Base-by-base conservation (phyloP, 1,139 yeast species). In the Lodderomyces metapsilosis region DNA sequence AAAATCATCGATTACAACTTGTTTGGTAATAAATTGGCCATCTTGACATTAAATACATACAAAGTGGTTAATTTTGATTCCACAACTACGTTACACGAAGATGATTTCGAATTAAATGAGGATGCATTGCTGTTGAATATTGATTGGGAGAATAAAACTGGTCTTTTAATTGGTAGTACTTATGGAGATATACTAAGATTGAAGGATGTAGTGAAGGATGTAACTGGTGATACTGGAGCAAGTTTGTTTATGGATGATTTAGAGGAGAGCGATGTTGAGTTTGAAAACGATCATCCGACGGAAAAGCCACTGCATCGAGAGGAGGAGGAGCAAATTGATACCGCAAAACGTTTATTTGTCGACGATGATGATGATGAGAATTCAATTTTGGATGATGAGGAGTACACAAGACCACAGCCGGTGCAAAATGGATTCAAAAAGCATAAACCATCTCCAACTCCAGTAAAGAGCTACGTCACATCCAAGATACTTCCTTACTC, bases 121-220 rank as follows among this genome's bases (percentile, higher is more conserved):
- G 49, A 44, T 22, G 44, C 37, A n/a, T 46, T 46, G 28, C 49
- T 50, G 10, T 47, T 50, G 39, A 50, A 49, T 34, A 9, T 48
- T 9, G 39, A 43, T 21, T 49, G 50, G 49, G 38, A 41, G 20
- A 42, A 44, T 22, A 38, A 41, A 17, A 41, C 54, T 32, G 49
- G 54, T 32, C 46, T 70, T 12, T 65, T 56, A 40, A 51, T 76
- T n/a, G 88, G 88, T 2, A 76, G 85, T 1, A 71, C 74, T 41
- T 61, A 69, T 15, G 88, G 87, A 20, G 73, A 74, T 37, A 62
- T 78, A 15, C 52, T 76, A 15, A 58, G 61, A 4, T 56, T 76
- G 32, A 58, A 61, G 9, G 61, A 61, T 13, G 51, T 71, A 5
- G 64, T 66, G 2, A 59, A 54, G 16, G 55, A 45, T 15, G 44